These are phyloP conservation scores for Trichophyton rubrum DNA, from an alignment of 2,329 filamentous ascomycete genomes.

Conservation along the genomic window DNA sequence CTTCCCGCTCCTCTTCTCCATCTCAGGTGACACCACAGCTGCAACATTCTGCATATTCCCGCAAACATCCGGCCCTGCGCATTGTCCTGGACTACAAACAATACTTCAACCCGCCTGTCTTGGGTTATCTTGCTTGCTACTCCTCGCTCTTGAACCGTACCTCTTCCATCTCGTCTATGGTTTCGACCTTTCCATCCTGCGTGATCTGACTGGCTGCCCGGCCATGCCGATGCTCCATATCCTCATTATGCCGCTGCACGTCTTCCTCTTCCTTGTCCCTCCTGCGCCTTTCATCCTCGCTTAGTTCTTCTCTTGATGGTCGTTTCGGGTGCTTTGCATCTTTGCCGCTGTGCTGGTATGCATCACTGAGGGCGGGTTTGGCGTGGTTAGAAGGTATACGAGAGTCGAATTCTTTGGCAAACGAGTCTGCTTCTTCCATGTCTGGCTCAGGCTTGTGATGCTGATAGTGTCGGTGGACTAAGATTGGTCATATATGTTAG, in stretches of 20 bases:
- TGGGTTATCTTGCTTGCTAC: background rate
- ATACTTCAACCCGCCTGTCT: too few species aligned
- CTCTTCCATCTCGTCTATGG: slow-evolving; percentile 10
- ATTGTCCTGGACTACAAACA: too few species aligned
- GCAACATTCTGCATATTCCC: background rate
- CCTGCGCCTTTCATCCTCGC: slow-evolving; percentile 9
- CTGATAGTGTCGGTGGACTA: slow-evolving; percentile 7
- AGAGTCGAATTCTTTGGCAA: slow-evolving; percentile 13
- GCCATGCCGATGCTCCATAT: slow-evolving; percentile 13
- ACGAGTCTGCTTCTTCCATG: slow-evolving; percentile 9
- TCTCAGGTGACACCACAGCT: background rate
- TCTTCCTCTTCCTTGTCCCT: slow-evolving; percentile 7
- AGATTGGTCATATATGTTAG: too few species aligned
- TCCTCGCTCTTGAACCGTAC: slow-evolving; percentile 9
- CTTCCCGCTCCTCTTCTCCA: background rate
- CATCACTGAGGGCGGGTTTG: slow-evolving; percentile 12
- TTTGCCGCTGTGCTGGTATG: slow-evolving; percentile 13
- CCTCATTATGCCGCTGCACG: slow-evolving; percentile 14
- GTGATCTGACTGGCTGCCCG: slow-evolving; percentile 11
- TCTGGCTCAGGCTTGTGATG: slow-evolving; percentile 8
- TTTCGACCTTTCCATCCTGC: slow-evolving; percentile 7
- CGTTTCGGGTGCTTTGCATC: slow-evolving; percentile 12
- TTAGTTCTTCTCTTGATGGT: slow-evolving; percentile 10
- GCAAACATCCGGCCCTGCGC: background rate
- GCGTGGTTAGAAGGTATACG: slow-evolving; percentile 14